Evolutionary conservation across 78 protist genomes (phyloP), one percentile per base, ranked within the genome.

Genomic region (Speleostelium caveatum): DNA sequence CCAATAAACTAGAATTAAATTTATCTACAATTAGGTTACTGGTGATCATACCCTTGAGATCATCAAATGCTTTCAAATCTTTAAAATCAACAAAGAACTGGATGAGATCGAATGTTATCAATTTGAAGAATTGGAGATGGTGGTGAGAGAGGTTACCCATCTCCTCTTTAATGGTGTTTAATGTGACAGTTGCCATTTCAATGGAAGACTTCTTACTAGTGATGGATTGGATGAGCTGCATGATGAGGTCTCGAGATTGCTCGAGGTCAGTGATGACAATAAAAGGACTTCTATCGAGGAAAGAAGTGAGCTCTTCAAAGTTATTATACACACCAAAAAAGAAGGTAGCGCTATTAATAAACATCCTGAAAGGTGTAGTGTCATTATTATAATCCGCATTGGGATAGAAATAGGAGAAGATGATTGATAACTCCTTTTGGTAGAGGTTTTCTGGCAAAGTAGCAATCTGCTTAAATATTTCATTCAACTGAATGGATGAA

Each of bases 401-500:
- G 3, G 58, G 58, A 4, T 26, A 24, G 55, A 68, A 68, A 32
- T 68, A 68, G 2, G 32, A 21, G 24, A 41, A 68, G 10, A 68
- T 68, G 21, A 39, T 41, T 22, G 6, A 1, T 3, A 68, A 35
- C 59, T 68, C 75, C 24, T 51, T 41, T 7, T 6, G 19, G 26
- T 68, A 68, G 41, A 26, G 36, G 0, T 41, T 41, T 22, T 68
- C 75, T 0, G 32, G 24, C 3, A 68, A 19, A 22, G 53, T 41
- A 22, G 75, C 38, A 1, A 68, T 68, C 28, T 41, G 36, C 38
- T 68, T n/a, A 26, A 68, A 68, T 21, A 68, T 68, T 24, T 41
- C 75, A 68, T 68, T 68, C 24, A 68, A 68, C 41, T 36, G 75
- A 21, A 68, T 68, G 2, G 75, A 68, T 19, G 75, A 41, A 68